Percentiles rank a stretch among this genome's conserved stretches.
Conservation (phyloP, 768 basidiomycete species). For the Hemileccinum impolitum region DNA sequence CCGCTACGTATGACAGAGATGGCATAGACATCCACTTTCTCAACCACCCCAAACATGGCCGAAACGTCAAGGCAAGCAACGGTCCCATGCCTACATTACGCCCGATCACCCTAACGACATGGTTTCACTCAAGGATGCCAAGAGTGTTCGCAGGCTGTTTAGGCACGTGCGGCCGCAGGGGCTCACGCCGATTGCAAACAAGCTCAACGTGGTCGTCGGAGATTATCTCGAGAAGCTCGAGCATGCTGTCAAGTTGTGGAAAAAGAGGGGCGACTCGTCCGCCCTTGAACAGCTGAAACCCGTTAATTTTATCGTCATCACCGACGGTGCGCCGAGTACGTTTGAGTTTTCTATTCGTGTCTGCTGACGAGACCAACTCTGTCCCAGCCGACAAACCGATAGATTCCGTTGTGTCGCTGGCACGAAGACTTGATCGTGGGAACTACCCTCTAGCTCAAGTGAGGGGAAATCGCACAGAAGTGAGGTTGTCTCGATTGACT, state of each 20-base stretch:
- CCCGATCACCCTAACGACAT: not conserved
- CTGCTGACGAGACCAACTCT: not conserved
- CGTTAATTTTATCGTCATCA: conserved; percentile 57
- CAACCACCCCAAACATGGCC: conserved; percentile 36
- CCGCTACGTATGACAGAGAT: conserved; percentile 49
- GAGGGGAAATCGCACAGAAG: not conserved
- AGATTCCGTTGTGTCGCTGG: conserved; percentile 44
- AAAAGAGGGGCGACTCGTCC: conserved; percentile 18
- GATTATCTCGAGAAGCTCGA: conserved; percentile 37
- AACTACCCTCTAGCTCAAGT: conserved; percentile 55
- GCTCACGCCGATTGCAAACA: conserved; percentile 43
- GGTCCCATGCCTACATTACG: not conserved
- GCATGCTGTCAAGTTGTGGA: conserved; percentile 23
- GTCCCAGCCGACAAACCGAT: conserved; percentile 49
- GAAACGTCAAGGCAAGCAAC: conserved; percentile 37
- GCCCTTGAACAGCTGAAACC: conserved; percentile 44
- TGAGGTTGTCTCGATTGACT: not conserved
- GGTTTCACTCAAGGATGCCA: conserved; percentile 31
- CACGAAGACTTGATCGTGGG: conserved; percentile 48
- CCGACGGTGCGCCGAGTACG: conserved; percentile 62
- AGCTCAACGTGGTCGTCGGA: conserved; percentile 37
- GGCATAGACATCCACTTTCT: conserved; percentile 65
- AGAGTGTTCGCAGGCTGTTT: conserved; percentile 42
- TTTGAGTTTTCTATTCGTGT: not conserved
- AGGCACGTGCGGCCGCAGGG: conserved; percentile 41